A percentile compares a stretch with the other conserved stretches of the same genome.
These are phyloP conservation scores for Agroathelia rolfsii DNA, from an alignment of 1,284 basidiomycete species.

Conservation along the genomic window DNA sequence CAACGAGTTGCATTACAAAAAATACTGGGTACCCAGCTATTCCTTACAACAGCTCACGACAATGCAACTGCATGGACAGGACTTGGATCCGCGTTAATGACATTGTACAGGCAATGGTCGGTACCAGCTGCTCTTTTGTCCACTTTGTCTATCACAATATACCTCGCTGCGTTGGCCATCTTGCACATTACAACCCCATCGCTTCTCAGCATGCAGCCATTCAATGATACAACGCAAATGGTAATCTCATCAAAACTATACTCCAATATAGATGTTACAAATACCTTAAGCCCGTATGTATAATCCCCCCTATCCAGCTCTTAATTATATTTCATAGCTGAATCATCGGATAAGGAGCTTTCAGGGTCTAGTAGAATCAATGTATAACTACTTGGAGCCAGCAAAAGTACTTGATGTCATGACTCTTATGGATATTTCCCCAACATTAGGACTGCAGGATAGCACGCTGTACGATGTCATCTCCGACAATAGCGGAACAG, in stretches of 20 bases:
- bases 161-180: background rate
- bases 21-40: background rate
- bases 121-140: background rate
- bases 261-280: too few species aligned
- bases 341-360: too few species aligned
- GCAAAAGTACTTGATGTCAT: too few species aligned
- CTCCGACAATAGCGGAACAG: background rate
- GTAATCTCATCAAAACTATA: too few species aligned
- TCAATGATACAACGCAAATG: background rate
- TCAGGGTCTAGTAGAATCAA: too few species aligned
- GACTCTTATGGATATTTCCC: too few species aligned
- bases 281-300: too few species aligned
- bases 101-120: background rate
- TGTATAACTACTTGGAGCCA: too few species aligned
- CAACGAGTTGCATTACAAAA: background rate
- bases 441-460: background rate
- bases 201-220: background rate
- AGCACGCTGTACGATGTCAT: constrained; percentile 1
- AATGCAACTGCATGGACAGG: constrained; percentile 1
- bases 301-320: too few species aligned
- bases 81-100: constrained; percentile 1
- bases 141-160: background rate
- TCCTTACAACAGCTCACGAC: background rate
- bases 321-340: too few species aligned
- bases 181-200: constrained; percentile 1